Base-by-base conservation (phyloP, 106 monocot genomes). In the Dioscorea zingiberensis region DNA sequence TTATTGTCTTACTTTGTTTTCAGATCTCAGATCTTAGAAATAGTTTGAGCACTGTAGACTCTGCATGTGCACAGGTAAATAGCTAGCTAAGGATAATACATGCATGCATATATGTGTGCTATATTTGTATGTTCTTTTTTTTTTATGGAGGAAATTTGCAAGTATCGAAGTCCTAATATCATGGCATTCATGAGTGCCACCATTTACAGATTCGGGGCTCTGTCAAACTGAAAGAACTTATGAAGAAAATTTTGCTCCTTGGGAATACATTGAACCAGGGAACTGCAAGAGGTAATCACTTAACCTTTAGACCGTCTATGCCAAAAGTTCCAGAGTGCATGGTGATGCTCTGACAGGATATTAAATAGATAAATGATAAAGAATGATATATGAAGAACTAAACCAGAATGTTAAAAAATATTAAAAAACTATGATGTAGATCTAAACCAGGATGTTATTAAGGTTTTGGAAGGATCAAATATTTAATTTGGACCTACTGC, bases 221-320 rank as follows among this genome's bases (percentile, higher is more conserved):
- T 64, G 58, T 76, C 44, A 89, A 85, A 48, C 55, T 89, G 59
- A 89, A 85, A 68, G 89, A 89, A 69, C 74, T 84, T 24, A 85
- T 89, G 89, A 89, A 85, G 81, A 89, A 82, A 71, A 82, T 89
- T 67, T 54, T 89, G 59, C 60, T 69, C 61, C 81, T 89, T 68
- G 89, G 89, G 54, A 89, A 89, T 71, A 79, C 78, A 48, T 76
- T 89, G 54, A 89, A 89, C 76, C 89, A 89, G 65, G 89, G 89
- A 48, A 89, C 89, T 79, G 89, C 89, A 49, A 82, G 82, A 77
- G 89, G 89, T 89, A 85, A 6, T 38, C 4, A 0, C 38, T 1
- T 38, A 38, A 38, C 38, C 4, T 38, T 38, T 38, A 38, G 38
- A 38, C 38, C 38, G 10, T 38, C 38, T 38, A 38, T 38, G 38